A percentile compares a stretch with the other conserved stretches of the same genome.
Conservation (phyloP, 345 rosid genomes). For the Sisymbrium irio region DNA sequence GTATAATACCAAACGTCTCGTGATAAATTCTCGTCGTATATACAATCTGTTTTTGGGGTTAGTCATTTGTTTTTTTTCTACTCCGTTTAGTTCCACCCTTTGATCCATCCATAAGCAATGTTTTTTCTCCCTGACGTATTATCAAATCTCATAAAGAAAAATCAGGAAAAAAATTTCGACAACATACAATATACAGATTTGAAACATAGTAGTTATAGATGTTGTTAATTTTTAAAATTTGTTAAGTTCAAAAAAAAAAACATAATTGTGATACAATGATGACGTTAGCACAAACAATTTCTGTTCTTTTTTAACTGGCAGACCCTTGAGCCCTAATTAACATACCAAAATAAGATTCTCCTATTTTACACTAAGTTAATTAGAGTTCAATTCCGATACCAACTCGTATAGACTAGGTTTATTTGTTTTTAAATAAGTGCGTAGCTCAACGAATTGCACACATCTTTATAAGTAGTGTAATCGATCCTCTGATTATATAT, state of each 20-base stretch:
- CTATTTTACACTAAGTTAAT: neutral
- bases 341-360: neutral
- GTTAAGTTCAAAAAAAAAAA: too few relatives aligned
- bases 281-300: neutral
- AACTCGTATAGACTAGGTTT: too few relatives aligned
- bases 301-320: neutral
- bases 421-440: too few relatives aligned
- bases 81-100: neutral
- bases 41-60: neutral
- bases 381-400: neutral
- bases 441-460: too few relatives aligned
- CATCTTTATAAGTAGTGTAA: too few relatives aligned
- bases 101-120: neutral
- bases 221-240: too few relatives aligned
- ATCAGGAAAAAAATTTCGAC: neutral
- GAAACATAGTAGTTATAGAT: neutral
- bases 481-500: too few relatives aligned
- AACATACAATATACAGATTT: neutral
- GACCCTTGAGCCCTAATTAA: neutral
- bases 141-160: neutral
- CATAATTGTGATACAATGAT: neutral
- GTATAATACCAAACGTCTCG: slow-evolving; percentile 18
- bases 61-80: neutral
- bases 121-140: neutral
- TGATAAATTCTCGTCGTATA: slow-evolving; percentile 28